Evolutionary conservation across 2,329 filamentous ascomycete genomes (phyloP), one percentile per base, ranked within the genome.

Genomic region (Colletotrichum navitas): DNA sequence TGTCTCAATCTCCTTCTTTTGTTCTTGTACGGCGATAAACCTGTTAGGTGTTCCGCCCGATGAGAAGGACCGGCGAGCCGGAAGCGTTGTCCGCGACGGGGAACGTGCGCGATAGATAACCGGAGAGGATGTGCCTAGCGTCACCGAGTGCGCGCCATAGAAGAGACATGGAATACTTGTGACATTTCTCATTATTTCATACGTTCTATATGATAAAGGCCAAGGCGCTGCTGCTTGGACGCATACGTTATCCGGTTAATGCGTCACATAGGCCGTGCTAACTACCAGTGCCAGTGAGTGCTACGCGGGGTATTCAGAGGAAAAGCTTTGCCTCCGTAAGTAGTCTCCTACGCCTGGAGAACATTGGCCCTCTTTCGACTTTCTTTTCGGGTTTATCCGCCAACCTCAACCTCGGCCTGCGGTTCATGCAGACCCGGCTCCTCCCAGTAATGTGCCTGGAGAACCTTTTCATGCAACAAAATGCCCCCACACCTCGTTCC

Each of bases 171-270:
- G n/a, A n/a, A 54, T 34, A 10, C 58, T 68, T 63, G 45, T 29
- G 54, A 49, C 69, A 56, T 71, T 62, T 71, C 65, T 71, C 69
- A 68, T 71, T 68, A 71, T 64, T 64, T 68, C 65, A 51, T 71
- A 54, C 69, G 54, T 68, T 68, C 65, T 64, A 68, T 64, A 68
- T 58, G n/a, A 26, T 29, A 56, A 70, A 63, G 34, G 51, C 21
- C 18, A 47, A 45, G 26, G 39, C 51, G n/a, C 29, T 26, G 39
- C 62, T 58, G 26, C n/a, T 39, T 8, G 47, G 16, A 7, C 29
- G 36, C n/a, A 26, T 11, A 32, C n/a, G 26, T 34, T 0, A 10
- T 39, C 18, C 34, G 24, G 24, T 14, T 26, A 43, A 18, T 39
- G 14, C 61, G 52, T 36, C 29, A 16, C 43, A 43, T 54, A 34